Evolutionary conservation across 495 filamentous ascomycete genomes (phyloP).

Genomic region (Astrocystis sublimbata): DNA sequence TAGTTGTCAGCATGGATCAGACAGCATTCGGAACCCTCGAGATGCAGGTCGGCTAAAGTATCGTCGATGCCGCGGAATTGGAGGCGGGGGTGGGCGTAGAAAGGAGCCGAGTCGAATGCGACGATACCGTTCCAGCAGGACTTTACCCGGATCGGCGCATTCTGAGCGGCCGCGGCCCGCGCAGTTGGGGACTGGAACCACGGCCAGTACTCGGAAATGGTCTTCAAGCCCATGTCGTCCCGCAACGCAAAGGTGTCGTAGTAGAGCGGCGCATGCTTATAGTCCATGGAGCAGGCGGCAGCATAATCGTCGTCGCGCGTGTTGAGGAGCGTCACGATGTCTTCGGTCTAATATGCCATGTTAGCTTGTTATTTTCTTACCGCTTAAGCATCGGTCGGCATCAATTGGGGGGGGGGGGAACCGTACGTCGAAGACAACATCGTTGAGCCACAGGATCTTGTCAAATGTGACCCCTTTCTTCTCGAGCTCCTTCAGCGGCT

Average conservation of each 20-base stretch:
- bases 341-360: constrained; percentile 50
- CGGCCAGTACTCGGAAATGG: constrained; percentile 59
- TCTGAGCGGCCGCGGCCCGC: constrained; percentile 54
- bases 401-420: neutral
- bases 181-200: constrained; percentile 69
- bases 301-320: constrained; percentile 75
- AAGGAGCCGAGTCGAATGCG: constrained; percentile 47
- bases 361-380: constrained; percentile 13
- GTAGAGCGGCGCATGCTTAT: constrained; percentile 63
- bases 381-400: neutral
- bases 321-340: constrained; percentile 67
- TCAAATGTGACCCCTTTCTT: constrained; percentile 56
- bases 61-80: constrained; percentile 73
- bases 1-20: constrained; percentile 78
- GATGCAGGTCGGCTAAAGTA: constrained; percentile 62
- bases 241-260: constrained; percentile 88
- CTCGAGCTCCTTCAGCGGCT: constrained; percentile 40
- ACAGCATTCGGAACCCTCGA: constrained; percentile 83
- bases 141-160: constrained; percentile 63
- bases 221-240: constrained; percentile 64
- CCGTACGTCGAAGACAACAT: constrained; percentile 64
- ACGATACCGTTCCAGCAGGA: constrained; percentile 88
- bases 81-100: constrained; percentile 53
- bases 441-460: constrained; percentile 73
- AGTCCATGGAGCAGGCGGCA: constrained; percentile 81